These are phyloP conservation scores for Cladosporium velox DNA, from an alignment of 2,329 filamentous ascomycete species.

Conservation along the genomic window DNA sequence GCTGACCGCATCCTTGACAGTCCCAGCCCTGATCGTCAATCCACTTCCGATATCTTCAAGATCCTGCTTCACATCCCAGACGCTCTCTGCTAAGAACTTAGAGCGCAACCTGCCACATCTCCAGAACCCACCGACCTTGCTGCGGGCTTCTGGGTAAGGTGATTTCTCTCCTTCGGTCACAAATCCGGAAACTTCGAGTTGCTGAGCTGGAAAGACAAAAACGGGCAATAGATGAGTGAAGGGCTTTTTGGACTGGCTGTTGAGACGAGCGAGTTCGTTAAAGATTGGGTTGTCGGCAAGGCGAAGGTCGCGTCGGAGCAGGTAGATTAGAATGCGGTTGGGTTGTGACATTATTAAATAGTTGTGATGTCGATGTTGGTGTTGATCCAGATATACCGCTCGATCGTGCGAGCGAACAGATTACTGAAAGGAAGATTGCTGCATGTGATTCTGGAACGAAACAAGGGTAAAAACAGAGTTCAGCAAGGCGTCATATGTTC, in stretches of 20 bases:
- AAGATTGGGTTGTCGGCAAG: constrained; percentile 74
- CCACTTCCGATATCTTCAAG: constrained; percentile 62
- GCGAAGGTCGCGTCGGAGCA: constrained; percentile 72
- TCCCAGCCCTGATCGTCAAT: constrained; percentile 66
- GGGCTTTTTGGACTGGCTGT: constrained; percentile 48
- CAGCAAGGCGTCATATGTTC: constrained; percentile 8
- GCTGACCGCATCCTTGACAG: constrained; percentile 59
- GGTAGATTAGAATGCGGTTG: constrained; percentile 63
- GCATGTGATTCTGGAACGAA: not conserved
- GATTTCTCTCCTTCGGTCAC: constrained; percentile 56
- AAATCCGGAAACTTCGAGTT: constrained; percentile 75
- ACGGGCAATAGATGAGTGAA: constrained; percentile 70
- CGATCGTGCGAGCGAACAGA: constrained; percentile 1
- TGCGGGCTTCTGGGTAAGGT: constrained; percentile 70
- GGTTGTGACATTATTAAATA: constrained; percentile 17
- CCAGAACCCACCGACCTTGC: constrained; percentile 68
- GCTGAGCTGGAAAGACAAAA: constrained; percentile 68
- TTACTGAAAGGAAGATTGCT: constrained; percentile 11
- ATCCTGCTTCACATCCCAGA: constrained; percentile 70
- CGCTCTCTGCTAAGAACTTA: constrained; percentile 70
- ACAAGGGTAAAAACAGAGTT: constrained; percentile 3
- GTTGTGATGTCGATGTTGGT: constrained; percentile 3
- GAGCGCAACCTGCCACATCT: constrained; percentile 71
- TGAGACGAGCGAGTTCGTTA: constrained; percentile 54
- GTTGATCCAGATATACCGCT: constrained; percentile 12